A percentile compares a stretch with the other conserved stretches of the same genome.
These are phyloP conservation scores for Aulographum hederae DNA, from an alignment of 2,329 filamentous ascomycete species.

Conservation along the genomic window DNA sequence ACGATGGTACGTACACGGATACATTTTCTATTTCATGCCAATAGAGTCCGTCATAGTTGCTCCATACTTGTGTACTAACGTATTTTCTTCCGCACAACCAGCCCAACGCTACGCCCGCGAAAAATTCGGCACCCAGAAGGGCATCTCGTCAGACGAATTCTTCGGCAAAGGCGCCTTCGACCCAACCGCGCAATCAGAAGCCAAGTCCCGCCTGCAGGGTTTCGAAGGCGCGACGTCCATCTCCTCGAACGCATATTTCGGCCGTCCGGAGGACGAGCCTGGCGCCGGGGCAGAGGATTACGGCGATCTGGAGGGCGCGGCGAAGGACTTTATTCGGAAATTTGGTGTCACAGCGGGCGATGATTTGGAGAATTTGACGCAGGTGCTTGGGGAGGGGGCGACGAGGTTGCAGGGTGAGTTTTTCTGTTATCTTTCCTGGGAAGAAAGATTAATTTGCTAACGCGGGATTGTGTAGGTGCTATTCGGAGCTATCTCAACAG, in stretches of 20 bases:
- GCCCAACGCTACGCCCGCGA: slow-evolving; percentile 65
- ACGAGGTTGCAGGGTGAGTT: slow-evolving; percentile 53
- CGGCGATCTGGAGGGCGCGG: slow-evolving; percentile 78
- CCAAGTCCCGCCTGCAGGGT: slow-evolving; percentile 69
- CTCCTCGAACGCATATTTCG: slow-evolving; percentile 95
- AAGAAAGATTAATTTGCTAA: slow-evolving; percentile 1
- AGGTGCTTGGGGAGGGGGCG: slow-evolving; percentile 71
- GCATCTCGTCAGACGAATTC: slow-evolving; percentile 95
- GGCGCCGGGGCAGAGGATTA: slow-evolving; percentile 50
- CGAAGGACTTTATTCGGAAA: slow-evolving; percentile 87
- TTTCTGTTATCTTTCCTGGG: background rate
- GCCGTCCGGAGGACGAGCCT: slow-evolving; percentile 66
- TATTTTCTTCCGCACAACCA: too few species aligned
- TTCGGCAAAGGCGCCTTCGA: slow-evolving; percentile 85
- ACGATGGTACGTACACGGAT: slow-evolving; percentile 39
- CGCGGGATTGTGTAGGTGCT: too few species aligned
- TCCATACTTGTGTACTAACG: background rate
- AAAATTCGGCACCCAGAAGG: slow-evolving; percentile 87
- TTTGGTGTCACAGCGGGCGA: slow-evolving; percentile 94
- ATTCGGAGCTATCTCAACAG: slow-evolving; percentile 17
- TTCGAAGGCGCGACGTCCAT: slow-evolving; percentile 89
- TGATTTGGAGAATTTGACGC: slow-evolving; percentile 78
- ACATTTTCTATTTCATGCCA: background rate
- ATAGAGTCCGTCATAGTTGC: background rate
- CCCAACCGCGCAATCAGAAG: slow-evolving; percentile 61